Conservation (phyloP, 2,329 filamentous ascomycete species). For the Colletotrichum shisoi region DNA sequence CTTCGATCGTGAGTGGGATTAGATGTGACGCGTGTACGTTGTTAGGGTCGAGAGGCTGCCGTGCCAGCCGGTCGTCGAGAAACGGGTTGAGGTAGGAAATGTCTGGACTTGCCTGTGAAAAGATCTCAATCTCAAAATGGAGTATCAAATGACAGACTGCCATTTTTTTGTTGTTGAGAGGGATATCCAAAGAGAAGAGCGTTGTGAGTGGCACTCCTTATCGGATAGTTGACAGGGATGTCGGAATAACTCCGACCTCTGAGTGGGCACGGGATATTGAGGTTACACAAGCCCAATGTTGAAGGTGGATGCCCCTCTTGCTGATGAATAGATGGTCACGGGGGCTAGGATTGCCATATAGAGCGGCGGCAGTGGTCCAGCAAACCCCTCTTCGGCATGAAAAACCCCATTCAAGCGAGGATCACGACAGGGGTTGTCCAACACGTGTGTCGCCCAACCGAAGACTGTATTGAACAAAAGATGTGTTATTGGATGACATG, state of each 20-base stretch:
- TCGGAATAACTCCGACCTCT: slow-evolving; percentile 21
- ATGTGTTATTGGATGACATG: neutral
- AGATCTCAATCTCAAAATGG: neutral
- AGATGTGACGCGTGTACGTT: neutral
- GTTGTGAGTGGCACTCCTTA: neutral
- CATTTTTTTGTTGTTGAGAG: slow-evolving; percentile 9
- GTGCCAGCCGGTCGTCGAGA: neutral
- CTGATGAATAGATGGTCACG: neutral
- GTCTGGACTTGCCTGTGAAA: slow-evolving; percentile 3
- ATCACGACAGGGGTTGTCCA: slow-evolving; percentile 7
- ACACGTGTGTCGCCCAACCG: slow-evolving; percentile 7
- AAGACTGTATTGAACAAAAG: neutral
- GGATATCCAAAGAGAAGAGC: neutral
- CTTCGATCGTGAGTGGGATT: neutral
- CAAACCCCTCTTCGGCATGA: slow-evolving; percentile 4
- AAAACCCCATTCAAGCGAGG: slow-evolving; percentile 1
- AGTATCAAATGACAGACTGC: neutral
- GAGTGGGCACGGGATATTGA: slow-evolving; percentile 23
- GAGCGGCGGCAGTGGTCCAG: neutral
- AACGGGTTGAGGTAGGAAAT: neutral
- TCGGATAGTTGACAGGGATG: neutral
- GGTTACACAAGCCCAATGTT: slow-evolving; percentile 18
- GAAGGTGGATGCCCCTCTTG: neutral
- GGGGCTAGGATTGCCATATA: slow-evolving; percentile 2
- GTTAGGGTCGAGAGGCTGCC: neutral